Evolutionary conservation across 306 rosid genomes (phyloP).

Genomic region (Quercus suber): DNA sequence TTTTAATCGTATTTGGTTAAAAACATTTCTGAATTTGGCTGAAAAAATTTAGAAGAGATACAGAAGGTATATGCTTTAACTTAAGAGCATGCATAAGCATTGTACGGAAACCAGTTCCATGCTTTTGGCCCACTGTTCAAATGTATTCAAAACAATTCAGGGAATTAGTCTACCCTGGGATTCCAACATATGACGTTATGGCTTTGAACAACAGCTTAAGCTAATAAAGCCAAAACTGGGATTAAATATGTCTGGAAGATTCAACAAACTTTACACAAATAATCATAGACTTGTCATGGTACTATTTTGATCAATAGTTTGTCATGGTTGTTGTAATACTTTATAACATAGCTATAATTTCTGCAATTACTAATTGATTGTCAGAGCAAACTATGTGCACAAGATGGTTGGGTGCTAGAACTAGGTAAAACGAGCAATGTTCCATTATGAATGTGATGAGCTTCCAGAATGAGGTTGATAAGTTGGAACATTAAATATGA

Average conservation of each 20-base stretch:
- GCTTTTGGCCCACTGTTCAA: not conserved
- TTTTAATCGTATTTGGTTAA: not conserved
- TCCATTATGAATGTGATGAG: not conserved
- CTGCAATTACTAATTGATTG: not conserved
- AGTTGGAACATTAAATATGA: not conserved
- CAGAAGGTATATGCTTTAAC: not conserved
- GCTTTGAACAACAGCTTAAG: not conserved
- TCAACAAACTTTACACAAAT: not conserved
- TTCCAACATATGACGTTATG: not conserved
- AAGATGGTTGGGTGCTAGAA: not conserved
- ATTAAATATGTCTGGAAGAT: not conserved
- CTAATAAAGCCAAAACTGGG: not conserved
- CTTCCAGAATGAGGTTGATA: conserved; percentile 1
- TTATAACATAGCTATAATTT: not conserved
- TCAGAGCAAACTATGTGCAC: not conserved
- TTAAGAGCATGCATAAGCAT: not conserved
- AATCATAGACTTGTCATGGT: not conserved
- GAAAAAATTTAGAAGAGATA: not conserved
- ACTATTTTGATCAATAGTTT: not conserved
- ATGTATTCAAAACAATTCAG: not conserved
- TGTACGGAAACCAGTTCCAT: not conserved
- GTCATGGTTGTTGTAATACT: not conserved
- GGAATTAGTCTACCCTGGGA: not conserved
- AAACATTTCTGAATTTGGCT: not conserved
- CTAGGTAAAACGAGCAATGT: not conserved